Percentiles rank a stretch among this genome's conserved stretches.
Evolutionary conservation across 208 protist species (phyloP).

Genomic region (Acanthamoeba quina): DNA sequence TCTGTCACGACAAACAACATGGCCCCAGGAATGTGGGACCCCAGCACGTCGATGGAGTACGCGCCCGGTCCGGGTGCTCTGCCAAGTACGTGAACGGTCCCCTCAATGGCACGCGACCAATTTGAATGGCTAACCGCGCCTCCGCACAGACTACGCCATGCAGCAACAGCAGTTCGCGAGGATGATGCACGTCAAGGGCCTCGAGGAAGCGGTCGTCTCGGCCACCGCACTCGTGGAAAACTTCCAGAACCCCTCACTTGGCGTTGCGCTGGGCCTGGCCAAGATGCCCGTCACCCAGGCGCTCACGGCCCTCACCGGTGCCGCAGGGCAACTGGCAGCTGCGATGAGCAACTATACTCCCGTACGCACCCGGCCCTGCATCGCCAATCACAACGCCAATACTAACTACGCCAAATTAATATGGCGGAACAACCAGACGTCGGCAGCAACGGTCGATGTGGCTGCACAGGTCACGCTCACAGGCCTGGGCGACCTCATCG

Average conservation of each 20-base stretch:
- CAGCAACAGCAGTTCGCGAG: constrained; percentile 53
- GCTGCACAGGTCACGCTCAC: constrained; percentile 1
- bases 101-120: not conserved
- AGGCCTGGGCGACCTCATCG: constrained; percentile 29
- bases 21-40: not conserved
- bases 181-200: constrained; percentile 36
- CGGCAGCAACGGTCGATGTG: not conserved
- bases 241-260: constrained; percentile 26
- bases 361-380: not conserved
- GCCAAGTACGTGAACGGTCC: not conserved
- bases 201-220: not conserved
- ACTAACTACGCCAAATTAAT: not conserved
- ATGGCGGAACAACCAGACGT: not conserved
- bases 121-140: not conserved
- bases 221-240: constrained; percentile 5
- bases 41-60: constrained; percentile 6
- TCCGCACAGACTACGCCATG: constrained; percentile 21
- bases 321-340: not conserved
- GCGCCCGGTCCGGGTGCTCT: not conserved
- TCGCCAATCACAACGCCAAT: not conserved
- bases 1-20: not conserved
- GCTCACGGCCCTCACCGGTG: constrained; percentile 2
- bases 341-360: not conserved
- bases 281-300: constrained; percentile 56
- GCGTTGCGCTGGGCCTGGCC: constrained; percentile 35